Percentiles rank a stretch among this genome's conserved stretches.
These are phyloP conservation scores for Lecanosticta acicola DNA, from an alignment of 2,329 filamentous ascomycete species.

Conservation along the genomic window DNA sequence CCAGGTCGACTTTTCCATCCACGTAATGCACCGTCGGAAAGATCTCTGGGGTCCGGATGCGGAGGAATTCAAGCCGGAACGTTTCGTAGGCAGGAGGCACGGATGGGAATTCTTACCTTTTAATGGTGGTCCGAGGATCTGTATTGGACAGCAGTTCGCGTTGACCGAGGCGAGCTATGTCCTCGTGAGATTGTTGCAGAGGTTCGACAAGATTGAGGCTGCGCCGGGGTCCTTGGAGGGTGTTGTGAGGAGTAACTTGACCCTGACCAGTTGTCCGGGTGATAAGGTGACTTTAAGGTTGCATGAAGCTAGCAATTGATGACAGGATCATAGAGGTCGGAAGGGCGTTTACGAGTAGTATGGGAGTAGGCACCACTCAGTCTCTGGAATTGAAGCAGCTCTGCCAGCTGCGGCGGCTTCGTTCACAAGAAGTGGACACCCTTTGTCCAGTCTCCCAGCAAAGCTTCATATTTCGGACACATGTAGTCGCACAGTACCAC, in stretches of 20 bases:
- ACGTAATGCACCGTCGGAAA: constrained; percentile 35
- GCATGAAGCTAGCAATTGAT: no score
- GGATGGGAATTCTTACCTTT: constrained; percentile 33
- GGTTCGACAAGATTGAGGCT: constrained; percentile 28
- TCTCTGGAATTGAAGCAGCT: no score
- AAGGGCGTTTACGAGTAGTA: no score
- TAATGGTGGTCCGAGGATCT: constrained; percentile 60
- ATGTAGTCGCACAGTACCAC: no score
- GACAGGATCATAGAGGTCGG: no score
- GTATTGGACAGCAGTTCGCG: constrained; percentile 78
- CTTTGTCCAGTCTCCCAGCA: no score
- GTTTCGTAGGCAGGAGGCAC: constrained; percentile 27
- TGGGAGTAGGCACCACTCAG: no score
- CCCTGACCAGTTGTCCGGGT: constrained; percentile 28
- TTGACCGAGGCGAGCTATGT: constrained; percentile 32
- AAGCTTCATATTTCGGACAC: no score
- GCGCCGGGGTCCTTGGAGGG: constrained; percentile 19
- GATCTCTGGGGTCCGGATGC: constrained; percentile 38
- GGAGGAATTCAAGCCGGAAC: constrained; percentile 34
- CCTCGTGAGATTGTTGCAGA: constrained; percentile 28
- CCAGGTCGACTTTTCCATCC: constrained; percentile 30
- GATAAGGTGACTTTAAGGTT: constrained; percentile 23
- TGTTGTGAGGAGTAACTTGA: constrained; percentile 19
- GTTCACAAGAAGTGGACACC: no score
- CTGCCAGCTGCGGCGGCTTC: no score